Evolutionary conservation across 495 filamentous ascomycete species (phyloP).

Genomic region (Trichocladium antarcticum): DNA sequence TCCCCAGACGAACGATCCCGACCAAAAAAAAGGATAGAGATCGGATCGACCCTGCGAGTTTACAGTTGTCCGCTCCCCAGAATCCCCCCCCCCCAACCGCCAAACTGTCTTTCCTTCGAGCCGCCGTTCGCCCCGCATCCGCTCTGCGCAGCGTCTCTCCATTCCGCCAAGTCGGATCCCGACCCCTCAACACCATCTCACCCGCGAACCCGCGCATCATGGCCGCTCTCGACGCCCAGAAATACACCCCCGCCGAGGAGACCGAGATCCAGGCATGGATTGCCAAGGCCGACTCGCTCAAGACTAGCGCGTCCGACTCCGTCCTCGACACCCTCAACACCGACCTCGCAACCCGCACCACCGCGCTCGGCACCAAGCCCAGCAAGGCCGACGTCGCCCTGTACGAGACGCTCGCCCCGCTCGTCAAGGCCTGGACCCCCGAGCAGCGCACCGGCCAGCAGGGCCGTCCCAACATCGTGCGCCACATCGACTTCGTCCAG

Average conservation of each 20-base stretch:
- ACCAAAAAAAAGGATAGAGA: not conserved
- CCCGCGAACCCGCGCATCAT: constrained; percentile 28
- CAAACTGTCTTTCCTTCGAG: constrained; percentile 42
- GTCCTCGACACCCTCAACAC: constrained; percentile 68
- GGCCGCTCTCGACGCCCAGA: constrained; percentile 55
- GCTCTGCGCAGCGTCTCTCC: constrained; percentile 35
- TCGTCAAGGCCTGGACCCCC: constrained; percentile 67
- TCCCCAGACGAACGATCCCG: not conserved
- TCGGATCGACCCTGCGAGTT: not conserved
- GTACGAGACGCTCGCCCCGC: constrained; percentile 68
- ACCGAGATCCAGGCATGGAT: constrained; percentile 84
- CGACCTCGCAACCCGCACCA: constrained; percentile 79
- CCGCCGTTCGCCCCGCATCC: constrained; percentile 24
- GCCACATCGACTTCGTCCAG: constrained; percentile 88
- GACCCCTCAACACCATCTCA: constrained; percentile 15
- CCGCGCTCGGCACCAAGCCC: constrained; percentile 79
- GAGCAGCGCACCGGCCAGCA: constrained; percentile 87
- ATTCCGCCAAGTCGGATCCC: constrained; percentile 15
- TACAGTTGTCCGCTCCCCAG: not conserved
- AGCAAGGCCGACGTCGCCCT: constrained; percentile 81
- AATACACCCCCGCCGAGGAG: constrained; percentile 65
- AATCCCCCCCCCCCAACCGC: constrained; percentile 5
- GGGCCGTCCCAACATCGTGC: constrained; percentile 84
- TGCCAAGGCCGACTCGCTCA: constrained; percentile 58
- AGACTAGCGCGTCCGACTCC: constrained; percentile 46